Base-by-base conservation (phyloP, 202 grass and related monocot genomes). In the Digitaria exilis region DNA sequence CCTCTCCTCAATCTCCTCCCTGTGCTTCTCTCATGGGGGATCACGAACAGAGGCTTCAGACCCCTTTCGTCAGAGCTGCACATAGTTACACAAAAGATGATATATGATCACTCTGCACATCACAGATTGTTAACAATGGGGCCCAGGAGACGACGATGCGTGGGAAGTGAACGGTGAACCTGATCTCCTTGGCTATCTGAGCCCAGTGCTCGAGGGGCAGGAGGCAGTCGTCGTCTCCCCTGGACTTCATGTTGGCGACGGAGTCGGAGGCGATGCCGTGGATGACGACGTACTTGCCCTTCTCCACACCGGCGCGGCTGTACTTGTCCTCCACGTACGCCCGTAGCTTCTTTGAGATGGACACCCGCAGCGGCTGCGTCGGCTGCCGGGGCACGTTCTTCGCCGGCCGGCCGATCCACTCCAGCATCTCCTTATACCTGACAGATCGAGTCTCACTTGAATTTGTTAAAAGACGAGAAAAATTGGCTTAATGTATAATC, bases 191-290 rank as follows among this genome's bases (percentile, higher is more conserved):
- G 61, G 85, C 83, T 35, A 98, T 86, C 68, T 94, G 58, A 45
- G 91, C 89, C 96, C 96, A 98, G 7, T 85, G 65, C 46, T 92
- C 89, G 9, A 94, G 89, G 0, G 96, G 89, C 30, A 98, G 84
- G 68, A 98, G 85, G 87, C 93, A 88, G 71, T 96, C 91, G 6
- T 70, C 83, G 85, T 96, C 96, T 39, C 92, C 96, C 71, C 61
- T 85, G 21, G 96, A 95, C 57, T 21, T 90, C 93, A 98, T 98
- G 34, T 76, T 95, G 76, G 96, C 96, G 12, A 81, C 70, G 28
- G 96, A 98, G 82, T 95, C 96, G 0, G 96, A 96, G 68, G 92
- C 77, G 73, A 98, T 89, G 80, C 96, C 93, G 72, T 98, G 96
- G 80, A 98, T 34, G 22, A 98, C 85, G 41, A 98, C 67, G 80